Conservation (phyloP, 768 basidiomycete genomes). For the Sporobolomyces phaffii region DNA sequence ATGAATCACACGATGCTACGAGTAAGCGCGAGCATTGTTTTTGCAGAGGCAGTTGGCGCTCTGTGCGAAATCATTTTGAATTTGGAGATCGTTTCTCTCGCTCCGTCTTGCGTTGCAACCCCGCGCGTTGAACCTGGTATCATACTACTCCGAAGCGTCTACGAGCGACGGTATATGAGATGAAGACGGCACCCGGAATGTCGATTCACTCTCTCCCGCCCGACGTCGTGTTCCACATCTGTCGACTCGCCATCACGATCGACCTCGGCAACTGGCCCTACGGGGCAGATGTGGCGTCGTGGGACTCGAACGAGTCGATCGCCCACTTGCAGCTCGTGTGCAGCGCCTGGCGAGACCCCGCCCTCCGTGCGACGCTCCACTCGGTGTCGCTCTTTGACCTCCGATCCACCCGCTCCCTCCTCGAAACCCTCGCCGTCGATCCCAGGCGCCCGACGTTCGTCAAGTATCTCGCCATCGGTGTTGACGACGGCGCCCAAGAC, state of each 20-base stretch:
- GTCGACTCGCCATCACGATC: background rate
- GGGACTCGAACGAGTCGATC: background rate
- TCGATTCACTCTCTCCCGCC: background rate
- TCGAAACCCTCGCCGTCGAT: background rate
- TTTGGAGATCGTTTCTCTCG: no score
- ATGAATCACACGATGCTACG: no score
- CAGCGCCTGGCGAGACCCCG: background rate
- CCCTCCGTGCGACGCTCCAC: constrained; percentile 3
- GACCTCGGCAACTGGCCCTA: background rate
- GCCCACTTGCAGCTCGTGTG: background rate
- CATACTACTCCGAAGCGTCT: no score
- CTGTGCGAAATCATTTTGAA: no score
- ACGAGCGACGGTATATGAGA: no score
- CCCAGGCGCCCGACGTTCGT: background rate
- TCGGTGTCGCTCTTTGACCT: constrained; percentile 1
- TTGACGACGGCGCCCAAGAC: background rate
- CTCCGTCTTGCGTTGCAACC: no score
- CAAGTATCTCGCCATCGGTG: background rate
- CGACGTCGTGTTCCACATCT: background rate
- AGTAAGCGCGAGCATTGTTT: no score
- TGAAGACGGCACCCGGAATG: no score
- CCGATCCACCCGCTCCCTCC: background rate
- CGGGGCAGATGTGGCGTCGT: background rate
- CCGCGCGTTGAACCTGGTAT: no score
- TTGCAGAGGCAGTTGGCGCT: no score